Evolutionary conservation across 495 filamentous ascomycete genomes (phyloP), one percentile per base, ranked within the genome.

Genomic region (Podospora australis): DNA sequence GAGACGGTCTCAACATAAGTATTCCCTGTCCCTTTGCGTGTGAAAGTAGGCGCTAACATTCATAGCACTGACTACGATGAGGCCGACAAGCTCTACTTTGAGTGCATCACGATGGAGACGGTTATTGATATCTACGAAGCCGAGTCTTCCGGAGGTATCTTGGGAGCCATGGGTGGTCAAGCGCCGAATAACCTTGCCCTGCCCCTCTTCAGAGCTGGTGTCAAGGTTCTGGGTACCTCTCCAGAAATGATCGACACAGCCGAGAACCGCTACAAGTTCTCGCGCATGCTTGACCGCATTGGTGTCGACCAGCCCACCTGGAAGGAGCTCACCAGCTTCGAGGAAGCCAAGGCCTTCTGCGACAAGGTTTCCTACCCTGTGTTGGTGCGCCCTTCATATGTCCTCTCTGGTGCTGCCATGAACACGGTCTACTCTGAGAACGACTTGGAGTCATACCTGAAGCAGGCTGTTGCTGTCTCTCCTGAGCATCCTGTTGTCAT

Each of bases 211-310:
- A 86, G 91, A 30, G 73, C 91, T 13, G 92, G 95, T 36, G 87
- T 96, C 56, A 89, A 87, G 68, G 84, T 98, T 16, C 74, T 96
- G 0, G 92, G 92, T 54, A 98, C 92, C 1, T 96, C 92, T 0
- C 92, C 92, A 24, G 90, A 98, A 65, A 96, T 96, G 92, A 98
- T 98, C 60, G 92, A 98, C 58, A 87, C 80, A 25, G 92, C 92
- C 9, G 92, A 98, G 70, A 98, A 98, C 66, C 83, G 92, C 16
- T 96, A 95, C 76, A 96, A 98, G 68, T 98, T 98, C 71, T 96
- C 90, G 46, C 85, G 88, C 62, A 96, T 96, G 74, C 77, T 98
- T 29, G 91, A 98, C 68, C 82, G 84, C 60, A 96, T 98, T 63
- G 89, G 82, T 48, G 91, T 98, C 32, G 91, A 98, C 64, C 91